Conservation (phyloP, 2,329 filamentous ascomycete species). For the Ceratocystiopsis brevicomis region DNA sequence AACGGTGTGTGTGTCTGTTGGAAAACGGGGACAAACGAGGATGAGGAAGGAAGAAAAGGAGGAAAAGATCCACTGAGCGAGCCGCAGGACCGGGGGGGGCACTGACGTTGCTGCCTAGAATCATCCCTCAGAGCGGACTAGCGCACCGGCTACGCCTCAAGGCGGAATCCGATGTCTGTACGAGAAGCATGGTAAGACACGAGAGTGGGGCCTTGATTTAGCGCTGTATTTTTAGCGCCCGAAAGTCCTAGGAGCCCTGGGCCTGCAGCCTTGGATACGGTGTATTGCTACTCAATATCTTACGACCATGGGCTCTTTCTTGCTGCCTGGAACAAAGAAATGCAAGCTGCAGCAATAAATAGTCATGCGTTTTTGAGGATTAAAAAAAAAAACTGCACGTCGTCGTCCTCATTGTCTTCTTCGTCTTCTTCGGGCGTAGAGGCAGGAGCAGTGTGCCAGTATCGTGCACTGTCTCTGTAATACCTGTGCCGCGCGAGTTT, state of each 20-base stretch:
- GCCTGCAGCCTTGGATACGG: not conserved
- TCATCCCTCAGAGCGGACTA: slow-evolving; percentile 6
- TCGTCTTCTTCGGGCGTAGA: no score
- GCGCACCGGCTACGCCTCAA: slow-evolving; percentile 9
- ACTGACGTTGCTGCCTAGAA: slow-evolving; percentile 11
- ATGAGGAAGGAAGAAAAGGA: not conserved
- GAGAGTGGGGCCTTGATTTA: not conserved
- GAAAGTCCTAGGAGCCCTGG: not conserved
- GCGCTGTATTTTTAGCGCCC: not conserved
- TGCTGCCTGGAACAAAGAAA: no score
- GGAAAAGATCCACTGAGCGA: not conserved
- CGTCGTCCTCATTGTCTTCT: no score
- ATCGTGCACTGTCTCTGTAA: no score
- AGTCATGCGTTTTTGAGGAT: no score
- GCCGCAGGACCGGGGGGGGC: slow-evolving; percentile 6
- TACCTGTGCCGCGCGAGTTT: no score
- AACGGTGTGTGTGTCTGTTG: no score
- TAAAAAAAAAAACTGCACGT: no score
- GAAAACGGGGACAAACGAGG: not conserved
- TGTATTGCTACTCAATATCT: not conserved
- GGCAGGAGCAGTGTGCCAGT: no score
- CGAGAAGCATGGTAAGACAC: not conserved
- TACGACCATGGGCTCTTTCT: no score
- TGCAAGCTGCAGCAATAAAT: no score
- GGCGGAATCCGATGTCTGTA: slow-evolving; percentile 4